Evolutionary conservation across 129 eudicot genomes (phyloP).

Genomic region (Flaveria linearis): DNA sequence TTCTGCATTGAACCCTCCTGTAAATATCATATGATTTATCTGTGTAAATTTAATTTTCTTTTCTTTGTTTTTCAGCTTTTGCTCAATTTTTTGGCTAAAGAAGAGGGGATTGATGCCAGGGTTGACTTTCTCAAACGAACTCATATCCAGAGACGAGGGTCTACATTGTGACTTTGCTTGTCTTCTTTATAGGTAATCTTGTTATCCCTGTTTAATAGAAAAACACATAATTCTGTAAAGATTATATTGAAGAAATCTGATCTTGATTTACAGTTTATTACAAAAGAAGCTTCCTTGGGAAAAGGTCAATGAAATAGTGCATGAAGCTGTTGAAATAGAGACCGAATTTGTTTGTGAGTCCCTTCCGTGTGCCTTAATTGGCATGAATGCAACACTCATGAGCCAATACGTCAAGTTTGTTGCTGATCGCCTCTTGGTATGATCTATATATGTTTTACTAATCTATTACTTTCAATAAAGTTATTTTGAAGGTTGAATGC

Average conservation of each 20-base stretch:
- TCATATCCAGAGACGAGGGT: slow-evolving; percentile 90
- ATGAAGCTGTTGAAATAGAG: slow-evolving; percentile 85
- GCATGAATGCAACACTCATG: slow-evolving; percentile 81
- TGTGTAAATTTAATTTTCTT: neutral
- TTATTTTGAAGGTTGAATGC: neutral
- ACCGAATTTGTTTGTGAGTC: slow-evolving; percentile 78
- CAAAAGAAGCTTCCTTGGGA: slow-evolving; percentile 43
- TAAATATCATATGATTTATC: neutral
- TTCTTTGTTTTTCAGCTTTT: slow-evolving; percentile 47
- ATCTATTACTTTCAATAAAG: neutral
- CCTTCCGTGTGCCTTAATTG: slow-evolving; percentile 78
- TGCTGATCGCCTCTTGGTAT: slow-evolving; percentile 80
- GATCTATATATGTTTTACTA: neutral
- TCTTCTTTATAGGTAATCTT: slow-evolving; percentile 58
- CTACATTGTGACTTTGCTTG: slow-evolving; percentile 92
- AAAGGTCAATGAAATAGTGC: slow-evolving; percentile 60
- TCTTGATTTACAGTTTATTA: slow-evolving; percentile 48
- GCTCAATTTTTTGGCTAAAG: slow-evolving; percentile 85
- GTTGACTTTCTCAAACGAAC: slow-evolving; percentile 84
- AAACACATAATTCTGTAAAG: neutral
- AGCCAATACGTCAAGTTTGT: slow-evolving; percentile 83
- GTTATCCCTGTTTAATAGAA: neutral
- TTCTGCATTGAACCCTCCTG: too few relatives aligned
- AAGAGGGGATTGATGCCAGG: slow-evolving; percentile 95
- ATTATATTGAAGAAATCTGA: slow-evolving; percentile 10